phyloP scores from a whole-genome alignment of 306 rosid genomes.

The Sechiopsis laciniata region DNA sequence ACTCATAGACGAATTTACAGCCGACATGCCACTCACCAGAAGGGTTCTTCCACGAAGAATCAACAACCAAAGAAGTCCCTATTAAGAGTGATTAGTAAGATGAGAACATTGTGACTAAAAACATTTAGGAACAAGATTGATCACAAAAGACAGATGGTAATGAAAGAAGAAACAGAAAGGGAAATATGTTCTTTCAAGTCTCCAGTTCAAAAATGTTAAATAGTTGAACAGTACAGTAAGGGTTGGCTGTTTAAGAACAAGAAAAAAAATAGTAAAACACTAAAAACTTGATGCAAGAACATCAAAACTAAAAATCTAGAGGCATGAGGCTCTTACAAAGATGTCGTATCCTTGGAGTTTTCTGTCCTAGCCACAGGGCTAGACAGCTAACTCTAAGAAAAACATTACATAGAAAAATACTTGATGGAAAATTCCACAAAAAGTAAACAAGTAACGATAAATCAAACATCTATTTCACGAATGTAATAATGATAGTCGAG shows the following conservation, averaged over 20 bases:
- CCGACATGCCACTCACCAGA: constrained; percentile 98
- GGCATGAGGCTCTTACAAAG: background rate
- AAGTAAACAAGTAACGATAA: background rate
- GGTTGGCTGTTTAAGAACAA: background rate
- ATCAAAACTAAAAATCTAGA: background rate
- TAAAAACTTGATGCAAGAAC: constrained; percentile 9
- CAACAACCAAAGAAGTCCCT: constrained; percentile 69
- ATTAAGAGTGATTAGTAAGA: constrained; percentile 29
- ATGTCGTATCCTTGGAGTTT: background rate
- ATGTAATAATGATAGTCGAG: background rate
- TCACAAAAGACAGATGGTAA: background rate
- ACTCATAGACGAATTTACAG: constrained; percentile 73
- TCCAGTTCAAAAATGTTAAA: constrained; percentile 10
- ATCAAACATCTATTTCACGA: background rate
- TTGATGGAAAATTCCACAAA: background rate
- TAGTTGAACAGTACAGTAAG: background rate
- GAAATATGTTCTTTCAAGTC: background rate
- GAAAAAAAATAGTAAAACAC: constrained; percentile 2
- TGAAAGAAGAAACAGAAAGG: background rate
- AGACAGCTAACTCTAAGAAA: background rate
- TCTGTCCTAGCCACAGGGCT: background rate
- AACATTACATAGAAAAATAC: background rate
- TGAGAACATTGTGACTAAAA: constrained; percentile 17
- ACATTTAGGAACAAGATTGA: background rate
- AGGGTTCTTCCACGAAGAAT: constrained; percentile 87